A percentile compares a stretch with the other conserved stretches of the same genome.
Conservation (phyloP, 441 rosid species). For the Eutrema salsugineum region DNA sequence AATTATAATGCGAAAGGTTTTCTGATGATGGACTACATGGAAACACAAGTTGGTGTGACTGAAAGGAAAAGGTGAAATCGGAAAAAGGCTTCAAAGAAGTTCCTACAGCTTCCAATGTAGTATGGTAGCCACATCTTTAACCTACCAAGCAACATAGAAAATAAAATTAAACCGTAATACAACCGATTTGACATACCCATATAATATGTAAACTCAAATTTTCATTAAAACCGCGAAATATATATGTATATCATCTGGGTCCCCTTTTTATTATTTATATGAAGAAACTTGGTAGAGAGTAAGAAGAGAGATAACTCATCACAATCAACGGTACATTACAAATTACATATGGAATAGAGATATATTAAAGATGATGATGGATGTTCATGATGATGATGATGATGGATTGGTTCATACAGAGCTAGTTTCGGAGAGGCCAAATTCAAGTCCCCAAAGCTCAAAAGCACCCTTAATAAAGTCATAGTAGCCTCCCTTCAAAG, state of each 20-base stretch:
- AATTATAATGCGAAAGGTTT: background rate
- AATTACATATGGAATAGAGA: slow-evolving; percentile 18
- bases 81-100: slow-evolving; percentile 31
- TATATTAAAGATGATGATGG: slow-evolving; percentile 20
- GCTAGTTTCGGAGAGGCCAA: slow-evolving; percentile 34
- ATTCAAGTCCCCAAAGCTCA: slow-evolving; percentile 59
- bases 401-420: slow-evolving; percentile 37
- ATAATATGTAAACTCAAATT: background rate
- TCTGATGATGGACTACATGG: background rate
- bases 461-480: slow-evolving; percentile 54
- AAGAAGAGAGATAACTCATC: slow-evolving; percentile 20
- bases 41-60: slow-evolving; percentile 11
- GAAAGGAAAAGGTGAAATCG: slow-evolving; percentile 3
- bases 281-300: slow-evolving; percentile 11
- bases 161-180: slow-evolving; percentile 23
- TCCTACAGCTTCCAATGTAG: slow-evolving; percentile 42
- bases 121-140: slow-evolving; percentile 42
- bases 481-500: slow-evolving; percentile 63
- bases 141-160: slow-evolving; percentile 36
- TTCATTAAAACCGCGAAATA: background rate
- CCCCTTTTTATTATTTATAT: slow-evolving; percentile 13
- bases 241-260: background rate
- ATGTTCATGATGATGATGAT: slow-evolving; percentile 27
- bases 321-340: slow-evolving; percentile 23
- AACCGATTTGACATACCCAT: background rate